These are phyloP conservation scores for Uronychia setigera DNA, from an alignment of 73 alveolate genomes.

Conservation along the genomic window DNA sequence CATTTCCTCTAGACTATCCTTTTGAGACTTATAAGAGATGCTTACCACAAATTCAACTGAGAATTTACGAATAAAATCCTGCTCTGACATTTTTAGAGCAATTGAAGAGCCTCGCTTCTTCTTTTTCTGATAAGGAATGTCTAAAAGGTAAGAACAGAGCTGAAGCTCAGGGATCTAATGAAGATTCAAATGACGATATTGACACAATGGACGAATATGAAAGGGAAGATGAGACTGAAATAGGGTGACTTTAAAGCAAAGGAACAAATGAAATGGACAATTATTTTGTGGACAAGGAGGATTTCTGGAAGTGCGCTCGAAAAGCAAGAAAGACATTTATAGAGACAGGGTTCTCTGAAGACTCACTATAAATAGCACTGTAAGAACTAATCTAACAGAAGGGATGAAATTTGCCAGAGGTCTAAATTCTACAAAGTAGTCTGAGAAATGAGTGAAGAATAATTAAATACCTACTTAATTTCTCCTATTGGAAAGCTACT, in stretches of 20 bases:
- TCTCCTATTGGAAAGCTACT: not conserved
- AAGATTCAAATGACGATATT: too few species aligned
- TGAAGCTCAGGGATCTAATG: too few species aligned
- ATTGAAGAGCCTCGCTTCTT: not conserved
- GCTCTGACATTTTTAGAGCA: not conserved
- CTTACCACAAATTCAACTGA: not conserved
- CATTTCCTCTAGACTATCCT: conserved; percentile 13
- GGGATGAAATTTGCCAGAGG: not conserved
- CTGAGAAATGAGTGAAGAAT: not conserved
- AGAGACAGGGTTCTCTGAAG: not conserved
- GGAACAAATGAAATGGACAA: not conserved
- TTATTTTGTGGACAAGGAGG: not conserved
- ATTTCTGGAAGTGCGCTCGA: not conserved
- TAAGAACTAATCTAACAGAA: too few species aligned
- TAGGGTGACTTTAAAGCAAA: not conserved
- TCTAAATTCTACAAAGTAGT: not conserved
- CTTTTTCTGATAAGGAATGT: too few species aligned
- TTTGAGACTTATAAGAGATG: not conserved
- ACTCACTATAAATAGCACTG: not conserved
- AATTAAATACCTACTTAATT: too few species aligned
- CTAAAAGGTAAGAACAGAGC: too few species aligned
- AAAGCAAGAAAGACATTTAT: not conserved
- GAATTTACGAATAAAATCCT: too few species aligned
- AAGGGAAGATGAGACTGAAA: not conserved
- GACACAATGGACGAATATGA: not conserved